Conservation (phyloP, 2,329 filamentous ascomycete species). For the Talaromyces pinophilus region DNA sequence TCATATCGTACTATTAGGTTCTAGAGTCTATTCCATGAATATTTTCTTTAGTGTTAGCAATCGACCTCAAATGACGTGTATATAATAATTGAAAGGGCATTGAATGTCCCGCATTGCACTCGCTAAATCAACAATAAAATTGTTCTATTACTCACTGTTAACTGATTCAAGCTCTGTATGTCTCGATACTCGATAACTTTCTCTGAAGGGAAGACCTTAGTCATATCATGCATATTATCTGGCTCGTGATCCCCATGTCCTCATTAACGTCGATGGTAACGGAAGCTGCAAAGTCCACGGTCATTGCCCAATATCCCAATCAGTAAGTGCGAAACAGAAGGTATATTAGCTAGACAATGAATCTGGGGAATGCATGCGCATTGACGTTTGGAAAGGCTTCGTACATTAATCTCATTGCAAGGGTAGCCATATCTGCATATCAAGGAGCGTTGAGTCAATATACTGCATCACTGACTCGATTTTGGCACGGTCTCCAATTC, state of each 20-base stretch:
- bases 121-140: neutral
- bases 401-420: neutral
- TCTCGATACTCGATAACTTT: neutral
- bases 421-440: neutral
- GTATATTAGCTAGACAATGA: neutral
- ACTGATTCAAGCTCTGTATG: neutral
- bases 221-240: neutral
- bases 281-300: neutral
- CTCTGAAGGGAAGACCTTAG: neutral
- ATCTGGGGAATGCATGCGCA: neutral
- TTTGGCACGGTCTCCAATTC: neutral
- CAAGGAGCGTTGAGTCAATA: neutral
- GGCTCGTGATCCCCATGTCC: neutral
- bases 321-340: neutral
- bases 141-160: neutral
- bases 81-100: neutral
- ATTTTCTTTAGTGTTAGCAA: neutral
- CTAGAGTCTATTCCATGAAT: neutral
- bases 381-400: neutral
- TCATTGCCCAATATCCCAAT: no score
- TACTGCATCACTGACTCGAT: neutral
- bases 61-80: neutral
- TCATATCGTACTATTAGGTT: neutral
- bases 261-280: neutral
- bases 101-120: neutral